Evolutionary conservation across 2,329 filamentous ascomycete species (phyloP), one percentile per base, ranked within the genome.

Genomic region (Exutisphaerella laricina): DNA sequence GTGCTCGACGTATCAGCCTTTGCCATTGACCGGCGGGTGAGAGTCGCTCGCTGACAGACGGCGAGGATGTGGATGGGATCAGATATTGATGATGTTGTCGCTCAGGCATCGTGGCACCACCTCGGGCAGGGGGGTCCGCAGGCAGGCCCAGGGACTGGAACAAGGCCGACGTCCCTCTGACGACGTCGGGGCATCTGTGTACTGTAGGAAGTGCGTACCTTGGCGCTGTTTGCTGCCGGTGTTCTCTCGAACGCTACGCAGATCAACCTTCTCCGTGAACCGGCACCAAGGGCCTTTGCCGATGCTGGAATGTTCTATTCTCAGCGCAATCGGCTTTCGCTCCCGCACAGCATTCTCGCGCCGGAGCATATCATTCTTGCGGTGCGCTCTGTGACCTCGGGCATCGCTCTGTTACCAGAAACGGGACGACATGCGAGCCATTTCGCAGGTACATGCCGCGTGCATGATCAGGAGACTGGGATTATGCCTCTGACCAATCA

Each of bases 1-100:
- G 64, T 46, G n/a, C 28, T 30, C 35, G 39, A 28, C 18, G 29
- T 14, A 30, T 37, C 36, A 30, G 33, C 6, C 6, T 23, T 7
- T 8, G 16, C 20, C 33, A 35, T 35, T 9, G 6, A 10, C 33
- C 23, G n/a, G 20, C 33, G 4, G 17, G 8, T 7, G 14, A 10
- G 30, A 33, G 16, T 33, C 3, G 30, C 30, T 18, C 30, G 20
- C 4, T 14, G 16, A 33, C 8, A 13, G 7, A 12, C 13, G 3
- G 20, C 8, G 31, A 35, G 12, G 23, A 26, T 26, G 23, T 12
- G 12, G 23, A 12, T 12, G 23, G 23, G 12, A 26, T 12, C 23
- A 6, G 23, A 7, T 26, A 12, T 12, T 7, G 23, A 7, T 26
- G 6, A 7, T 6, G 6, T 12, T 6, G 23, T 26, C 23, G 23